phyloP scores from a whole-genome alignment of 495 filamentous ascomycete species.

The Aspergillus diversus region DNA sequence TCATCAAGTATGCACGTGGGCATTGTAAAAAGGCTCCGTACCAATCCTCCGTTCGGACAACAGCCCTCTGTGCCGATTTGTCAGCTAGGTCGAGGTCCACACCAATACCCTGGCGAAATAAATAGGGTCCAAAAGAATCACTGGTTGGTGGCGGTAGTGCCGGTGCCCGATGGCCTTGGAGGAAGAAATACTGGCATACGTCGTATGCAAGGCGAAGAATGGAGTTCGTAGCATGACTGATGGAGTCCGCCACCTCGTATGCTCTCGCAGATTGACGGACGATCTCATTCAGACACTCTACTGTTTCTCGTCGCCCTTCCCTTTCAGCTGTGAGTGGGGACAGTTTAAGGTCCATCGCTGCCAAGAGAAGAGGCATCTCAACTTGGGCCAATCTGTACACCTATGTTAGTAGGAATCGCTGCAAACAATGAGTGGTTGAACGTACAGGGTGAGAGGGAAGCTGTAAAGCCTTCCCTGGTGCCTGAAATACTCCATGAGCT shows the following conservation, averaged over 20 bases:
- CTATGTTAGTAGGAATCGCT: not conserved
- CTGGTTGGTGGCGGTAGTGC: not conserved
- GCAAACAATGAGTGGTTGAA: not conserved
- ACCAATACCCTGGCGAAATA: not conserved
- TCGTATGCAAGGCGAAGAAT: not conserved
- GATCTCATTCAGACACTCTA: not conserved
- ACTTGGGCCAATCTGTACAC: not conserved
- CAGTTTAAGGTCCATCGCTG: not conserved
- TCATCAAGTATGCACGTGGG: not conserved
- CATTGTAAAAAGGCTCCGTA: not conserved
- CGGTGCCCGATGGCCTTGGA: not conserved
- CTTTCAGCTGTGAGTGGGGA: not conserved
- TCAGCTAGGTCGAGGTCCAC: not conserved
- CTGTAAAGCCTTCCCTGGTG: not conserved
- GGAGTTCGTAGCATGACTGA: not conserved
- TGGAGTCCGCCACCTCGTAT: not conserved
- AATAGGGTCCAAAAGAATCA: not conserved
- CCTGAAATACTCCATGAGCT: not conserved
- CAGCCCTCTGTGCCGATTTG: not conserved
- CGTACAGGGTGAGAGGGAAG: not conserved
- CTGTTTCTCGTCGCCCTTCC: not conserved
- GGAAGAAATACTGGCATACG: not conserved
- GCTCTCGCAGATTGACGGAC: not conserved
- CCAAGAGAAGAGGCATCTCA: not conserved
- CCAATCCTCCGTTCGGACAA: not conserved